A percentile compares a stretch with the other conserved stretches of the same genome.
phyloP scores from a whole-genome alignment of 768 basidiomycete genomes.

The Termitomyces titanicus region DNA sequence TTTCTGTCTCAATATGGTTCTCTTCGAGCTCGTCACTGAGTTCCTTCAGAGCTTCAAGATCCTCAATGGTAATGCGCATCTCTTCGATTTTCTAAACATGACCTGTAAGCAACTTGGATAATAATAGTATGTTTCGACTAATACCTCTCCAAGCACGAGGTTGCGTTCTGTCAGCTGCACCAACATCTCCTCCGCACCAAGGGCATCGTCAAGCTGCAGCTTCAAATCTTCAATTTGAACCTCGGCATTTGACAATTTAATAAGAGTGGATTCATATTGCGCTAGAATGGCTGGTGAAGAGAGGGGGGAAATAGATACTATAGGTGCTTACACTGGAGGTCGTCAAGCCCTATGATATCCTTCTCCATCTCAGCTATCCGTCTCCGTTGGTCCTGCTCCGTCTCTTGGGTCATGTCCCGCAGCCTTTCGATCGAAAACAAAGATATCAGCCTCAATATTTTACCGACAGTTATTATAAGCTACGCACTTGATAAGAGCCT shows the following conservation, averaged over 20 bases:
- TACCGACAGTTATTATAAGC: background rate
- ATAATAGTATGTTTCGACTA: background rate
- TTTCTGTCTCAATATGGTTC: conserved; percentile 92
- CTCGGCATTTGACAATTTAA: conserved; percentile 86
- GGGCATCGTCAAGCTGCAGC: conserved; percentile 88
- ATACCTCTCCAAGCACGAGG: conserved; percentile 84
- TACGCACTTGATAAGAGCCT: conserved; percentile 77
- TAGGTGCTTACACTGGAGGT: conserved; percentile 62
- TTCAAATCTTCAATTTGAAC: conserved; percentile 92
- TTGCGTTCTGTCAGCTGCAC: conserved; percentile 95
- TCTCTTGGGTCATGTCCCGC: conserved; percentile 85
- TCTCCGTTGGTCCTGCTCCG: conserved; percentile 77
- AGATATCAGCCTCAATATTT: background rate
- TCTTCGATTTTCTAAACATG: conserved; percentile 86
- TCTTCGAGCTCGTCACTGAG: conserved; percentile 97
- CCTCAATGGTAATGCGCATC: conserved; percentile 94
- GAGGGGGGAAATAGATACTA: background rate
- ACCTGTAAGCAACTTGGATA: background rate
- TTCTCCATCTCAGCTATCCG: conserved; percentile 88
- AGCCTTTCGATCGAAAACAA: conserved; percentile 43
- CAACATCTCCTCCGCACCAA: conserved; percentile 95
- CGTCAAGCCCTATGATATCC: conserved; percentile 73
- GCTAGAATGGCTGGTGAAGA: conserved; percentile 34
- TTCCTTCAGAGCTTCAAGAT: conserved; percentile 93
- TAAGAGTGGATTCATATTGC: conserved; percentile 74